Base-by-base conservation (phyloP, 306 rosid genomes). In the Cucurbita pepo region DNA sequence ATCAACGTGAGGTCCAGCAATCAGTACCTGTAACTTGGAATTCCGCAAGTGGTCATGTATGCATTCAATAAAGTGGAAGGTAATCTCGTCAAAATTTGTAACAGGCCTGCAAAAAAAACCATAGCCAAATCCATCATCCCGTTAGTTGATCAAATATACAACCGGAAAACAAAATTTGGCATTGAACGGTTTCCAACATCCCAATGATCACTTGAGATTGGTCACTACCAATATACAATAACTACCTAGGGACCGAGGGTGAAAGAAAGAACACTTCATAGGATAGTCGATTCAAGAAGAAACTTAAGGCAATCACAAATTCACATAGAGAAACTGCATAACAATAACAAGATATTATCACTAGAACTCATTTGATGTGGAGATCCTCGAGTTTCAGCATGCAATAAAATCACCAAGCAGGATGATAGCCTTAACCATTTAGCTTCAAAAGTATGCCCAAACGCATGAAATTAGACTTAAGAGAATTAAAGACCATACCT, bases 1-100 rank as follows among this genome's bases (percentile, higher is more conserved):
- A 30, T 25, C 36, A 3, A 9, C 3, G 19, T 48, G 22, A 25
- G 43, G 25, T 22, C 56, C 57, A 69, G 37, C 15, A 43, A 48
- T 8, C 69, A 64, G 69, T 84, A 91, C 96, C 92, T 77, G 87
- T 44, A 51, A 18, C 77, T 82, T 93, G 76, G 96, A 62, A 45
- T 56, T 77, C 75, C 59, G 80, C 62, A 95, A 84, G 85, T 86
- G 80, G 79, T 81, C 86, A 73, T 89, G 95, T 75, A 95, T 89
- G 87, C 99, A 95, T 67, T 91, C 97, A 36, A 95, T 86, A 57
- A 88, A 95, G 88, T 95, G 99, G 81, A 85, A 89, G 48, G 95
- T 56, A 70, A 95, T 76, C 83, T 95, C 97, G 40, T 95, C 96
- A 73, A 80, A 95, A 81, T 85, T 88, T 65, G 79, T 83, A 71